Base-by-base conservation (phyloP, 208 protist genomes). In the Acanthamoeba divionensis region DNA sequence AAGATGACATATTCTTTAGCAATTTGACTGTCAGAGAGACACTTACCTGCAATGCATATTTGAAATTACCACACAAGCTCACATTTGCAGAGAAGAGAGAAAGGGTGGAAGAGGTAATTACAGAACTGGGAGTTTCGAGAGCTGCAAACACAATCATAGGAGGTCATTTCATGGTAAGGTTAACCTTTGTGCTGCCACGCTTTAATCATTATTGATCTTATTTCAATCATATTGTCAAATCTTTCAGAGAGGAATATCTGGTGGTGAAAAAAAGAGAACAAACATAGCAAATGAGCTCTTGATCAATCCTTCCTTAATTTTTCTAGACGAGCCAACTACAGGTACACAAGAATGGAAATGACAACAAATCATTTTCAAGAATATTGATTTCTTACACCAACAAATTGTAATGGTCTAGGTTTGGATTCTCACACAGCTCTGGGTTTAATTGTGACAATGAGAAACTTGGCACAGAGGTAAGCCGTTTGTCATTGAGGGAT, bases 261-360 rank as follows among this genome's bases (percentile, higher is more conserved):
- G 85, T 67, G 93, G 93, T 18, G 89, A 94, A 82, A 75, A 77
- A n/a, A 94, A 94, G 69, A 57, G 93, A 8, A 92, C 93, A 12
- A 91, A 90, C 69, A 93, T 94, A 26, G 93, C 91, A 57, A 91
- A 89, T 1, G 93, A 94, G 90, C 71, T 94, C 31, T 41, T 94
- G 5, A 83, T 52, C n/a, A 45, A 92, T 29, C 91, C 91, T 0
- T 67, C 38, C 33, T 77, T 94, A 10, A 50, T 93, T 48, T 93
- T 93, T 63, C 80, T 93, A 15, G 92, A 93, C 52, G 90, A 92
- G 60, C 92, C 92, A 5, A 93, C 92, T 9, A 83, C 85, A 9
- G 82, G 92, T 57, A 24, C 50, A 26, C 48, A 29, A n/a, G 13
- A 45, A 2, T 41, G 36, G 5, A 41, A 41, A 41, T 41, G 36